Evolutionary conservation across 305 asterid genomes (phyloP).

Genomic region (Ilex paraguariensis): DNA sequence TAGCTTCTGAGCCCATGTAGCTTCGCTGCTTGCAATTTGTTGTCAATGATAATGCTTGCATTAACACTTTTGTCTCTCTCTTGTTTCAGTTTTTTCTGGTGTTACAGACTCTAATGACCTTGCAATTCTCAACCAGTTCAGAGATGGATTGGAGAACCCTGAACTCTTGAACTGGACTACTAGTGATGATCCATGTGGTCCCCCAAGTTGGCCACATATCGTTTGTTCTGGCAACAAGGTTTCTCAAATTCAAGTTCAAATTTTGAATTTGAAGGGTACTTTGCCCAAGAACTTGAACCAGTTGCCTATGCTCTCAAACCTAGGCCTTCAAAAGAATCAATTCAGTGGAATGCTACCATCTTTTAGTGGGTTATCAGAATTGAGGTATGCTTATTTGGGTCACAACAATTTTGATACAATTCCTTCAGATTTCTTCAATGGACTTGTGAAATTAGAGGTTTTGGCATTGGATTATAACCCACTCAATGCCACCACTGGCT

Average conservation of each 20-base stretch:
- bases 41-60: neutral
- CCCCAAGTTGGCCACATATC: conserved; percentile 76
- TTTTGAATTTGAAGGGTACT: conserved; percentile 69
- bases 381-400: conserved; percentile 73
- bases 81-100: conserved; percentile 28
- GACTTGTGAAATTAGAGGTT: conserved; percentile 68
- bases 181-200: conserved; percentile 79
- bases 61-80: conserved; percentile 25
- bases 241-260: conserved; percentile 76
- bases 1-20: conserved; percentile 40
- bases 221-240: conserved; percentile 51
- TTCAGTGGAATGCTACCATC: conserved; percentile 74
- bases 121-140: conserved; percentile 55
- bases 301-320: conserved; percentile 46
- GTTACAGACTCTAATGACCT: conserved; percentile 68
- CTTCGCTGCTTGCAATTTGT: conserved; percentile 22
- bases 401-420: conserved; percentile 64
- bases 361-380: conserved; percentile 60
- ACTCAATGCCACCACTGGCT: conserved; percentile 59
- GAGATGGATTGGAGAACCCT: conserved; percentile 58
- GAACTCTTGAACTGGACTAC: conserved; percentile 69
- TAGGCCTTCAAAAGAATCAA: conserved; percentile 68
- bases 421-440: conserved; percentile 75
- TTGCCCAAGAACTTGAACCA: conserved; percentile 65
- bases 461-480: conserved; percentile 76